phyloP scores from a whole-genome alignment of 2,329 filamentous ascomycete species.

The Phaeosphaeriaceae sp. region DNA sequence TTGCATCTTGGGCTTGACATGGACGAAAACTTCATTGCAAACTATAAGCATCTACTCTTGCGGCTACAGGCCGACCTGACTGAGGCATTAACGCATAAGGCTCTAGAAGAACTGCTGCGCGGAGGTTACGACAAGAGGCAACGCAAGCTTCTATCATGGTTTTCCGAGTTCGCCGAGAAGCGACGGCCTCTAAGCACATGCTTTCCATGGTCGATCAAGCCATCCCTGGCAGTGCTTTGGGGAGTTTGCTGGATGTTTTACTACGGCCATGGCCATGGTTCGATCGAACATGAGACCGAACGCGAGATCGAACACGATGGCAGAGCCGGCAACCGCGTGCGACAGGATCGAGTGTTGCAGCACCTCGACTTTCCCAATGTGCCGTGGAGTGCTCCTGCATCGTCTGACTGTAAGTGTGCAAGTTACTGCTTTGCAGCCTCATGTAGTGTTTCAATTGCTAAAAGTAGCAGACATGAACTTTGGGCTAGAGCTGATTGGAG shows the following conservation, averaged over 20 bases:
- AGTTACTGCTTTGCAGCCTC: constrained; percentile 15
- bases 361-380: constrained; percentile 23
- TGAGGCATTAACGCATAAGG: constrained; percentile 36
- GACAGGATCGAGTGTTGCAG: constrained; percentile 33
- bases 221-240: constrained; percentile 52
- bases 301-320: constrained; percentile 10
- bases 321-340: constrained; percentile 28
- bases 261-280: constrained; percentile 24
- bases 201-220: constrained; percentile 54
- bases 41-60: constrained; percentile 52
- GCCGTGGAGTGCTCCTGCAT: constrained; percentile 34
- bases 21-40: constrained; percentile 50
- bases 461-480: constrained; percentile 41
- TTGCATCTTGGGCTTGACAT: constrained; percentile 35
- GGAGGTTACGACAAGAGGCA: constrained; percentile 42
- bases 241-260: constrained; percentile 53
- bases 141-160: constrained; percentile 45
- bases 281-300: too few species aligned
- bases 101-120: constrained; percentile 35
- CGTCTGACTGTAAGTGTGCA: constrained; percentile 44
- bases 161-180: constrained; percentile 50
- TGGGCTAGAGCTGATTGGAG: constrained; percentile 39
- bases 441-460: constrained; percentile 33
- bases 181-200: constrained; percentile 47
- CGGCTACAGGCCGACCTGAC: constrained; percentile 47